Evolutionary conservation across 495 filamentous ascomycete genomes (phyloP), one percentile per base, ranked within the genome.

Genomic region (Talaromyces trachyspermus): DNA sequence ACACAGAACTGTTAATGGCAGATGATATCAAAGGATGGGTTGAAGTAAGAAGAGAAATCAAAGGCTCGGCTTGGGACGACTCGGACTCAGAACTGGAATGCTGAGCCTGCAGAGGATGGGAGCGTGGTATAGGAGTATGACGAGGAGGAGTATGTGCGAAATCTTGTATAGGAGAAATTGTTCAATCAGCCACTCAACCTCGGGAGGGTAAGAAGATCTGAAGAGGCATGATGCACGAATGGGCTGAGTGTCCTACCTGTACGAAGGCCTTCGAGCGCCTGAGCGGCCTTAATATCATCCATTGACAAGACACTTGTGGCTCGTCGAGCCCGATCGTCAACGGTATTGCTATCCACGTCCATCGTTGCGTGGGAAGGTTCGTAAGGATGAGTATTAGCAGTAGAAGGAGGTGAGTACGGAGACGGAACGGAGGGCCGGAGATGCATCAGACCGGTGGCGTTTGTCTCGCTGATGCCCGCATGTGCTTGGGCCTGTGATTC

Each of bases 281-380:
- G 88, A 24, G 89, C 89, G 22, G 89, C 90, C 57, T 94, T 85
- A 11, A 87, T 80, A 59, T 96, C 89, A 55, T 95, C 89, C 53
- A 91, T 79, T 38, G 81, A 88, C 35, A 85, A 47, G 24, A 70
- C 68, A 54, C 70, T 73, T 43, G 68, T 61, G 25, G 68, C 68
- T 53, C 68, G 65, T 58, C 63, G 66, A 52, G 62, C 61, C 19
- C 70, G 66, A 53, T 71, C 68, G 30, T 70, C 65, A 23, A 49
- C 45, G 24, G 54, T 46, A 49, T 53, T 50, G 20, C 55, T 54
- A 48, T 72, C 69, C 35, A 65, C 33, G 22, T 72, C 68, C 69
- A 73, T 73, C 58, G 64, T 55, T n/a, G 44, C 37, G 18, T 17
- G 27, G 12, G 42, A 22, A 26, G 26, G 11, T 26, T 46, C 30